Evolutionary conservation across 768 basidiomycete genomes (phyloP).

Genomic region (Fomitopsis pulvina): DNA sequence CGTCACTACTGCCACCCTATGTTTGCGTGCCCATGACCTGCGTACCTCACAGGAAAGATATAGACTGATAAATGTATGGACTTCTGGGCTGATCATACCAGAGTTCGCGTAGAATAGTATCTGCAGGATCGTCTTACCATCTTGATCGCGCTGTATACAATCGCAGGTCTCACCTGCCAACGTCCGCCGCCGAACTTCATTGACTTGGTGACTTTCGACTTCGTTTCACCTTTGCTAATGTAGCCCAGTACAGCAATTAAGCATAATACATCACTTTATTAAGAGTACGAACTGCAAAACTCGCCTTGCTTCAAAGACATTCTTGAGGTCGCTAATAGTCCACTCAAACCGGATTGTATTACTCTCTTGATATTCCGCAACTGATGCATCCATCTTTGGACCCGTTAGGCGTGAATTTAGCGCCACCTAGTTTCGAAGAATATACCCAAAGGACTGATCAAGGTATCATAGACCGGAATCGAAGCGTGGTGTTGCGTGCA

Average conservation of each 20-base stretch:
- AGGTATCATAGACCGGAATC: too few relatives aligned
- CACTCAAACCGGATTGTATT: constrained; percentile 66
- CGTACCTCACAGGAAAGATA: constrained; percentile 80
- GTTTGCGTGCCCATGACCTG: too few relatives aligned
- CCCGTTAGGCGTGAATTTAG: too few relatives aligned
- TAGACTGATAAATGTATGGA: constrained; percentile 59
- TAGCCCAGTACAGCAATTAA: background rate
- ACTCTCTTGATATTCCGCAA: constrained; percentile 42
- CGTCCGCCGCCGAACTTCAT: constrained; percentile 67
- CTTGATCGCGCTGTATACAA: background rate
- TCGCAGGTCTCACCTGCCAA: constrained; percentile 53
- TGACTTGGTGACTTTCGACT: constrained; percentile 75
- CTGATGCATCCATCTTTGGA: too few relatives aligned
- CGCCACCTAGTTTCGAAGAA: too few relatives aligned
- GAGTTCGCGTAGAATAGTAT: constrained; percentile 84
- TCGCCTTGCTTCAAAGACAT: constrained; percentile 66
- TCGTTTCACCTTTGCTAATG: constrained; percentile 59
- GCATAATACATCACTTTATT: too few relatives aligned
- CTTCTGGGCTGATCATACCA: constrained; percentile 49
- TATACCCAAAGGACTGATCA: too few relatives aligned
- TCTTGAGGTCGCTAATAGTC: constrained; percentile 64
- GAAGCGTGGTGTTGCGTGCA: too few relatives aligned
- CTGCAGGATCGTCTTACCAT: constrained; percentile 26
- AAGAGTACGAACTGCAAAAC: background rate
- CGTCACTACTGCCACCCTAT: background rate